Percentiles rank a stretch among this genome's conserved stretches.
These are phyloP conservation scores for Rhododendron henanense DNA, from an alignment of 148 eudicot genomes.

Conservation along the genomic window DNA sequence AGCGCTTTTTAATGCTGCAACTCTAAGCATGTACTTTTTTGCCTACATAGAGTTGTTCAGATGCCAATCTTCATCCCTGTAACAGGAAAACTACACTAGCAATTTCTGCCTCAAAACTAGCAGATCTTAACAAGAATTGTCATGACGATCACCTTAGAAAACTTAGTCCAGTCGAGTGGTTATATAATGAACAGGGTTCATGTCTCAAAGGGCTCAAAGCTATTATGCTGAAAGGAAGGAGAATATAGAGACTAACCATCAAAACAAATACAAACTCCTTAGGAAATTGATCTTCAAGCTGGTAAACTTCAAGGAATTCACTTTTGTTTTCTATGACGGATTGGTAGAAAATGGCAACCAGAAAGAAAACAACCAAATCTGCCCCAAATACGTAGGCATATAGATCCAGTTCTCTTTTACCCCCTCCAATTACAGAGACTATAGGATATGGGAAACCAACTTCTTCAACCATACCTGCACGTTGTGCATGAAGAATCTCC, in stretches of 20 bases:
- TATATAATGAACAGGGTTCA: background rate
- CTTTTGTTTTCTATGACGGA: conserved; percentile 87
- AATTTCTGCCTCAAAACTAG: background rate
- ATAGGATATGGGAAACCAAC: conserved; percentile 79
- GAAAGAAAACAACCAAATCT: conserved; percentile 87
- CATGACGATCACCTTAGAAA: background rate
- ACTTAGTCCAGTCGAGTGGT: background rate
- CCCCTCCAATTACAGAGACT: conserved; percentile 90
- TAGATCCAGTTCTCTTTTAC: conserved; percentile 91
- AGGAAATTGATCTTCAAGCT: conserved; percentile 98
- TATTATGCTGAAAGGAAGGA: background rate
- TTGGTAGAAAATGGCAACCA: conserved; percentile 90
- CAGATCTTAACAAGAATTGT: background rate
- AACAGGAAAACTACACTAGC: background rate
- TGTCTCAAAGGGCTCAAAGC: background rate
- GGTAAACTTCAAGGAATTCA: conserved; percentile 93
- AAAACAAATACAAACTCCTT: conserved; percentile 87
- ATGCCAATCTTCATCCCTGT: background rate
- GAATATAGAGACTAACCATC: conserved; percentile 49
- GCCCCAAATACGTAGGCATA: conserved; percentile 96
- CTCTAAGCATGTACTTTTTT: background rate
- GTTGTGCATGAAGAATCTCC: conserved; percentile 71
- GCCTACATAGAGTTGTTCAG: background rate
- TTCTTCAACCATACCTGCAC: conserved; percentile 52
- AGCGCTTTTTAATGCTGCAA: background rate